These are phyloP conservation scores for Sugiyamaella castrensis DNA, from an alignment of 1,139 yeast species.

Conservation along the genomic window DNA sequence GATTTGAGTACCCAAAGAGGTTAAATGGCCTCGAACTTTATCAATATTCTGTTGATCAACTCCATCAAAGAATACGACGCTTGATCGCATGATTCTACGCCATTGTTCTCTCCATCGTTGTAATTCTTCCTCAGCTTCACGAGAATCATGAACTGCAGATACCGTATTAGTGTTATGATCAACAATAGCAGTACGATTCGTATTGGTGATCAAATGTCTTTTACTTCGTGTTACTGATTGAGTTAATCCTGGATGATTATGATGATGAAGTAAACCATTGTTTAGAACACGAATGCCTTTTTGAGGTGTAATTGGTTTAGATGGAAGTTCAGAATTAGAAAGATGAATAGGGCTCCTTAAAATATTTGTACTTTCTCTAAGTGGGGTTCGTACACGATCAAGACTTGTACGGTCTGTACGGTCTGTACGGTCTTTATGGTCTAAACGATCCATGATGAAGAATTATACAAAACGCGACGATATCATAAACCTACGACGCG, in stretches of 20 bases:
- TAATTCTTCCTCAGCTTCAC: conserved; percentile 22
- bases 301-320: neutral
- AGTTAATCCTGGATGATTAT: neutral
- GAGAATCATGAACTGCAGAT: conserved; percentile 5
- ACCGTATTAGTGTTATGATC: neutral
- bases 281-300: neutral
- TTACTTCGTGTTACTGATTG: neutral
- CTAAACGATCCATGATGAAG: too few species aligned
- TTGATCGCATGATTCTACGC: conserved; percentile 70
- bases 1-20: conserved; percentile 41
- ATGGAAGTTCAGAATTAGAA: neutral
- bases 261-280: neutral
- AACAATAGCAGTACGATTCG: neutral
- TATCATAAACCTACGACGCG: too few species aligned
- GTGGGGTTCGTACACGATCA: conserved; percentile 17
- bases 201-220: neutral
- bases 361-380: conserved; percentile 19
- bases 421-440: too few species aligned
- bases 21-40: conserved; percentile 47
- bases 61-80: conserved; percentile 77
- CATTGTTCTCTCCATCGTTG: conserved; percentile 74
- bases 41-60: conserved; percentile 51
- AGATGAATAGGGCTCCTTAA: conserved; percentile 11
- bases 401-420: neutral
- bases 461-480: too few species aligned